phyloP scores from a whole-genome alignment of 345 rosid genomes.

The Eucalyptus tenuipes region DNA sequence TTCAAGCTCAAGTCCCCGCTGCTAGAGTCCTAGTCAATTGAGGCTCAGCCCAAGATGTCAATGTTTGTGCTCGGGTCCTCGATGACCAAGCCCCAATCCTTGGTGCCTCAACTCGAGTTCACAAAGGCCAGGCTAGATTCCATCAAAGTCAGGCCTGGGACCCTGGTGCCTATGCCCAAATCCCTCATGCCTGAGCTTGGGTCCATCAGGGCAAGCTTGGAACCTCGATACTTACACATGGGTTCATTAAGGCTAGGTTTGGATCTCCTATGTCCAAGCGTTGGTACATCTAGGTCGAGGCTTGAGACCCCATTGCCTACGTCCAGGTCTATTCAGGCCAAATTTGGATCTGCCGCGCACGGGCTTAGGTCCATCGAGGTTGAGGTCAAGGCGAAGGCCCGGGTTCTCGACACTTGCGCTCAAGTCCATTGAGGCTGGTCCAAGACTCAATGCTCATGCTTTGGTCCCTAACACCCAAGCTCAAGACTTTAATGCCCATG shows the following conservation, averaged over 20 bases:
- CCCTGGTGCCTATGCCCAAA: background rate
- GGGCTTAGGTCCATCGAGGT: background rate
- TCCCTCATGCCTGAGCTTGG: background rate
- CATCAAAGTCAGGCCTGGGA: background rate
- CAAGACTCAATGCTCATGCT: background rate
- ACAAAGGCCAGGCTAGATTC: background rate
- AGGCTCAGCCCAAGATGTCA: background rate
- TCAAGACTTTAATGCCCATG: background rate
- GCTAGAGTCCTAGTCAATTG: background rate
- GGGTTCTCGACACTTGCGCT: accelerated
- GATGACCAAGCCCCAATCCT: accelerated
- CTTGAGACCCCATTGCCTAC: background rate
- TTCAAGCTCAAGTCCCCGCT: accelerated
- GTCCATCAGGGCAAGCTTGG: background rate
- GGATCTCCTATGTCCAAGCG: no score
- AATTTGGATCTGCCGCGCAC: accelerated
- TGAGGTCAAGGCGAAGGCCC: accelerated
- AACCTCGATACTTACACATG: background rate
- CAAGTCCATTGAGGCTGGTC: background rate
- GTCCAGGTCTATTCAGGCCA: no score
- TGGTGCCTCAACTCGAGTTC: background rate
- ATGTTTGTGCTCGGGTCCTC: accelerated
- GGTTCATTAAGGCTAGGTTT: background rate
- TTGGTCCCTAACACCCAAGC: no score
- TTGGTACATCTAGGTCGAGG: no score